Percentiles rank a stretch among this genome's conserved stretches.
phyloP scores from a whole-genome alignment of 306 rosid species.

The Chamaecrista fasciculata region DNA sequence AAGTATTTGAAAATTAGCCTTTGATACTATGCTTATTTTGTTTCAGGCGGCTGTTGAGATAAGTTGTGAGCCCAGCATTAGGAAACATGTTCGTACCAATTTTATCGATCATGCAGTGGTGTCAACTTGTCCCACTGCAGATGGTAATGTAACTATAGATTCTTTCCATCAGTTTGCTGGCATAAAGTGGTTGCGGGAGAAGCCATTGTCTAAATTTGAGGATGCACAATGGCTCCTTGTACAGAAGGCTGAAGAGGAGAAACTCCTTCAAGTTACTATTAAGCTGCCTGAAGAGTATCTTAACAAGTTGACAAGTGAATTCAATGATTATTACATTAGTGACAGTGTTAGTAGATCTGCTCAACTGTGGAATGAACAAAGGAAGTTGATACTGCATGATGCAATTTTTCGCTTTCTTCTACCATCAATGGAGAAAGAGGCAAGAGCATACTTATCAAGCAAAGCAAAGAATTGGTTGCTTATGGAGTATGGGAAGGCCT shows the following conservation, averaged over 20 bases:
- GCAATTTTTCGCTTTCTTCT: constrained; percentile 80
- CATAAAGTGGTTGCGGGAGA: constrained; percentile 91
- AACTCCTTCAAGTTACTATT: constrained; percentile 83
- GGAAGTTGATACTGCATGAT: constrained; percentile 85
- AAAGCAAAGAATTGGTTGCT: constrained; percentile 83
- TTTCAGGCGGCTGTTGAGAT: constrained; percentile 97
- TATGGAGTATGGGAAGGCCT: constrained; percentile 77
- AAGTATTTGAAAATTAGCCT: neutral
- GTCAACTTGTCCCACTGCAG: constrained; percentile 82
- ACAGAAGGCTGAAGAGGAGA: constrained; percentile 96
- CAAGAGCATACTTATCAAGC: constrained; percentile 68
- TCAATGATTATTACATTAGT: constrained; percentile 87
- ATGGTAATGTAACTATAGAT: constrained; percentile 76
- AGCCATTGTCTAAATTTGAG: constrained; percentile 78
- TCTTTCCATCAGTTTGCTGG: constrained; percentile 82
- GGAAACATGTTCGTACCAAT: constrained; percentile 84
- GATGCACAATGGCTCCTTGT: constrained; percentile 98
- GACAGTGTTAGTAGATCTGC: constrained; percentile 98
- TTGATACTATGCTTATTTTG: constrained; percentile 12
- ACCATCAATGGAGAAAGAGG: constrained; percentile 96
- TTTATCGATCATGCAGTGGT: constrained; percentile 83
- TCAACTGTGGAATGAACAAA: constrained; percentile 96
- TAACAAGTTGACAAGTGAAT: constrained; percentile 69
- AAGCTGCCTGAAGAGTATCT: constrained; percentile 78
- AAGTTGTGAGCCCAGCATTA: constrained; percentile 94